Evolutionary conservation across 2,329 filamentous ascomycete species (phyloP), one percentile per base, ranked within the genome.

Genomic region (Trichoderma lentiforme): DNA sequence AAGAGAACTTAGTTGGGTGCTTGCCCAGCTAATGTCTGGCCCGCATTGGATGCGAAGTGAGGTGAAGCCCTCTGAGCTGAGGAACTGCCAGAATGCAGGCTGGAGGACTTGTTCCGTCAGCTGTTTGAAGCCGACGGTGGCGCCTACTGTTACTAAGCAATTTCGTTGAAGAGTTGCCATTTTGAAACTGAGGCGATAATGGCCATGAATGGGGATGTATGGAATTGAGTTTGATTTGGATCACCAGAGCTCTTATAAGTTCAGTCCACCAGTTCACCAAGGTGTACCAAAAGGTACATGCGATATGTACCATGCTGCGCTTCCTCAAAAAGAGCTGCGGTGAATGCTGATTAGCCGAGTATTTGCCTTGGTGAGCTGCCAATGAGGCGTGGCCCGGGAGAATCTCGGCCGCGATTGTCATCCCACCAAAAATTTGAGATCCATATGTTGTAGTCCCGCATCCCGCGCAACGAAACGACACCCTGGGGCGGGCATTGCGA

Each of bases 121-220:
- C 7, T 86, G 81, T 67, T 87, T 85, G 82, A 99, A 99, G 24
- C 92, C 89, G 18, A 95, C 94, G 0, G 95, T 99, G 6, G 96
- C 95, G 71, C 96, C 96, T 34, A 97, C 92, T 0, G 96, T 98
- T 70, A 98, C 91, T 75, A 99, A 93, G 79, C 93, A 96, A 68
- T 84, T 79, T 39, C 81, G 79, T 30, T 79, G 72, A 21, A 76
- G 64, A 51, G 39, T 58, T 8, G 36, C 58, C 71, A 78, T 75
- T n/a, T 11, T 26, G 66, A 26, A 7, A 36, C 15, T 24, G 56
- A 14, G 12, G 36, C 14, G 8, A 30, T 12, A 36, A 36, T 32
- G 26, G 43, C 21, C 67, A 70, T 70, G 8, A 4, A 57, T 56
- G 30, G 15, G 14, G 21, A 34, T 0, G 6, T 8, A 51, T 39